Evolutionary conservation across 2,329 filamentous ascomycete species (phyloP).

Genomic region (Stylonectria norvegica): DNA sequence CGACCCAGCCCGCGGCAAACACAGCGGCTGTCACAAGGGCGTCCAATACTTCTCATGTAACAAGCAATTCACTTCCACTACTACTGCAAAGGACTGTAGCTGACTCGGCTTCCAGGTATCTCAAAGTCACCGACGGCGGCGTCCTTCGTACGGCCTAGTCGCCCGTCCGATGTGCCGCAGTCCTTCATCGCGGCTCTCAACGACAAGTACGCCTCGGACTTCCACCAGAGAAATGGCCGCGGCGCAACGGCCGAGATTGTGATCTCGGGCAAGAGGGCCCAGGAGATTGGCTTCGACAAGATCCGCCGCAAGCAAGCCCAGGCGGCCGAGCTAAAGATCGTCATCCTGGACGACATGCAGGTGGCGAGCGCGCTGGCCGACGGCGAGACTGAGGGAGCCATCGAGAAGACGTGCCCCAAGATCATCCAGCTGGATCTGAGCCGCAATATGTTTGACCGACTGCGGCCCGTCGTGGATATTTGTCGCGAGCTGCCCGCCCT

Average conservation of each 20-base stretch:
- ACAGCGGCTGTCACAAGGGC: conserved; percentile 79
- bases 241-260: conserved; percentile 49
- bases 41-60: conserved; percentile 80
- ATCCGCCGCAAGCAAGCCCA: conserved; percentile 75
- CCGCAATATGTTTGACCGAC: conserved; percentile 71
- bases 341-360: conserved; percentile 75
- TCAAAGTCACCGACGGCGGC: conserved; percentile 65
- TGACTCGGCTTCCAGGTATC: conserved; percentile 44
- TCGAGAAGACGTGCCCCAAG: conserved; percentile 56
- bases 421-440: conserved; percentile 81
- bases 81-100: conserved; percentile 1
- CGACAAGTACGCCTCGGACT: conserved; percentile 75
- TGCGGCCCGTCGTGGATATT: conserved; percentile 66
- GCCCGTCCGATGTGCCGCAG: conserved; percentile 63
- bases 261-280: conserved; percentile 77
- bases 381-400: conserved; percentile 32
- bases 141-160: conserved; percentile 80
- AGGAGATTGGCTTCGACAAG: conserved; percentile 95
- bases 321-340: conserved; percentile 72
- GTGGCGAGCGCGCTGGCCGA: conserved; percentile 45
- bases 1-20: conserved; percentile 79
- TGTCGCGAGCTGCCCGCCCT: conserved; percentile 67
- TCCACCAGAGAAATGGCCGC: conserved; percentile 35
- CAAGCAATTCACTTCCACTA: conserved; percentile 12
- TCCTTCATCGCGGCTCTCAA: conserved; percentile 77